phyloP scores from a whole-genome alignment of 108 stramenopile genomes.

The Cyclotella baltica region DNA sequence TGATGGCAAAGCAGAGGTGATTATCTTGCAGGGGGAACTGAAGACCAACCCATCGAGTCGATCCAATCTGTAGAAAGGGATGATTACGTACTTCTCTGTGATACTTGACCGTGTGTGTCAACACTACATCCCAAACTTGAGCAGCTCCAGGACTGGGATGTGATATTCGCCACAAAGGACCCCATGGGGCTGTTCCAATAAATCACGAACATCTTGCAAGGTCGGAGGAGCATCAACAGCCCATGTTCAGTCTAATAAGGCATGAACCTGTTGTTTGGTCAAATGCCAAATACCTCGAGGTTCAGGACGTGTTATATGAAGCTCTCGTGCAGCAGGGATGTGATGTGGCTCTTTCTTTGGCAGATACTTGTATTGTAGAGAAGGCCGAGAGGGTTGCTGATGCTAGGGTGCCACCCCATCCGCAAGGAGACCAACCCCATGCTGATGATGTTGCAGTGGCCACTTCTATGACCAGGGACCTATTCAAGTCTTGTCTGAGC shows the following conservation, averaged over 20 bases:
- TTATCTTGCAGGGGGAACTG: conserved; percentile 2
- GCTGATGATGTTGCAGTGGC: background rate
- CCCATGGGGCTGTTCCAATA: background rate
- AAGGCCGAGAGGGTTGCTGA: background rate
- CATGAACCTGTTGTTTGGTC: background rate
- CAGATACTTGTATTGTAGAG: background rate
- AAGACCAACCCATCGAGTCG: background rate
- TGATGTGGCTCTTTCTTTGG: background rate
- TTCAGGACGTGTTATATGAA: background rate
- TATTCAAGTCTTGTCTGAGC: background rate
- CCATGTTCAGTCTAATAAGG: background rate
- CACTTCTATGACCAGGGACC: background rate
- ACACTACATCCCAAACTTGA: background rate
- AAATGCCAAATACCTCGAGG: background rate
- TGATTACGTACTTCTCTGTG: background rate
- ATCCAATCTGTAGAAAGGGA: background rate
- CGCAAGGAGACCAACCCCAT: background rate
- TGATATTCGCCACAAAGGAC: background rate
- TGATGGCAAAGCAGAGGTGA: background rate
- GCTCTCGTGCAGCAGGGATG: background rate
- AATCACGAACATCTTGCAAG: background rate
- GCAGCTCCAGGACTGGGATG: background rate
- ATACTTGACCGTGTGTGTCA: background rate
- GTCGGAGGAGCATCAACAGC: background rate
- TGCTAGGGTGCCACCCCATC: background rate